These are phyloP conservation scores for Myxozyma neglecta DNA, from an alignment of 805 yeast species.

Conservation along the genomic window DNA sequence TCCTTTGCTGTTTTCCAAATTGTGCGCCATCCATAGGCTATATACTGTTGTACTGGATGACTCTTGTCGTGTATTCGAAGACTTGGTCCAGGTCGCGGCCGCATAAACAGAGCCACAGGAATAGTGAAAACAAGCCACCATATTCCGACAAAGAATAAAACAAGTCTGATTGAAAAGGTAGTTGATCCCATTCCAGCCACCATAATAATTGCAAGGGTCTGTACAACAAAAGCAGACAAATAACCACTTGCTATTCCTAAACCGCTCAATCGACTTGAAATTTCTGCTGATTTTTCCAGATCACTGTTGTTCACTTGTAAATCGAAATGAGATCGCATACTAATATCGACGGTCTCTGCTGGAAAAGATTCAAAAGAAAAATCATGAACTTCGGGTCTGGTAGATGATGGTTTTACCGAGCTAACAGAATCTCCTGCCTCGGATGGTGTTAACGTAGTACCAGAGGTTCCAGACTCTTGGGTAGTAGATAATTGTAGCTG, in stretches of 20 bases:
- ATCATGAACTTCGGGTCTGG: neutral
- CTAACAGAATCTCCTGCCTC: neutral
- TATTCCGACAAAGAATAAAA: constrained; percentile 62
- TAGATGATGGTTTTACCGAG: neutral
- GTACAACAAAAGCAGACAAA: constrained; percentile 66
- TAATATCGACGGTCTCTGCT: constrained; percentile 12
- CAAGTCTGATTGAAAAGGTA: constrained; percentile 52
- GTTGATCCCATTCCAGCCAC: constrained; percentile 46
- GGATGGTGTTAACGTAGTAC: neutral
- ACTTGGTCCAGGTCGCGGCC: constrained; percentile 47
- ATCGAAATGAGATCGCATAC: constrained; percentile 13
- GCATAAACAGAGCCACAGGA: constrained; percentile 55
- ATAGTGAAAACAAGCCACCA: constrained; percentile 78
- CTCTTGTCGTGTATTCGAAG: constrained; percentile 32
- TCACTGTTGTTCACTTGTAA: constrained; percentile 6
- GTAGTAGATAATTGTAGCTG: neutral
- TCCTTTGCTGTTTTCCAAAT: constrained; percentile 56
- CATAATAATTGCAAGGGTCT: constrained; percentile 50
- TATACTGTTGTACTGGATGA: constrained; percentile 39
- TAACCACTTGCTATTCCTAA: constrained; percentile 72
- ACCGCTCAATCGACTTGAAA: constrained; percentile 53
- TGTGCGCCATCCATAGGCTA: constrained; percentile 63
- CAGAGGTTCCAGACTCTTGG: constrained; percentile 6
- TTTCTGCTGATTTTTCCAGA: constrained; percentile 14
- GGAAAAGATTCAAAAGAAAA: constrained; percentile 28